phyloP scores from a whole-genome alignment of 805 yeast genomes.

The Priceomyces castillae region DNA sequence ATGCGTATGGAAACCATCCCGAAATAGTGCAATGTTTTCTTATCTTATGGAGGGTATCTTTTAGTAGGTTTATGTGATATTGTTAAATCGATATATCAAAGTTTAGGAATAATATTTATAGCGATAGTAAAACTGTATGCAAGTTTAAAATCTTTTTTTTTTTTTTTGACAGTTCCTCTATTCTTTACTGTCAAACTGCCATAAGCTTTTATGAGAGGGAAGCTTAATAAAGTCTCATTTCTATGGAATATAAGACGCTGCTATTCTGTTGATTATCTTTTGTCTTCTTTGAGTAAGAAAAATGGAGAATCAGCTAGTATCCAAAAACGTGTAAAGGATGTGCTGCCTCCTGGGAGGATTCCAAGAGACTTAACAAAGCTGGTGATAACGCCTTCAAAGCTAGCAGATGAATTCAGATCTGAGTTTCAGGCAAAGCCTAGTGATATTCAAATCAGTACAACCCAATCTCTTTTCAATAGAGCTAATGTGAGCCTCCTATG shows the following conservation, averaged over 20 bases:
- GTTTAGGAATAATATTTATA: no score
- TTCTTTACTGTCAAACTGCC: no score
- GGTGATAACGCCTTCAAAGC: conserved; percentile 22
- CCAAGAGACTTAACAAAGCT: conserved; percentile 7
- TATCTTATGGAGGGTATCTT: no score
- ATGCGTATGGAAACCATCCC: conserved; percentile 9
- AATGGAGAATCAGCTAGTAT: neutral
- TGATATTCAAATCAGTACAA: conserved; percentile 12
- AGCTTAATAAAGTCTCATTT: no score
- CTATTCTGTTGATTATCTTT: conserved; percentile 9
- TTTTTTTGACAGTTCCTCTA: no score
- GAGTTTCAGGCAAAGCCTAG: conserved; percentile 13
- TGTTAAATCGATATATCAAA: no score
- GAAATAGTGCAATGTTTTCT: no score
- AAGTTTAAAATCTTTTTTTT: no score
- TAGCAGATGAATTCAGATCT: conserved; percentile 20
- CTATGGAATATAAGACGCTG: neutral
- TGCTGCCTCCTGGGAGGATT: neutral
- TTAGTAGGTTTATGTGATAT: no score
- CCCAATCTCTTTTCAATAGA: conserved; percentile 41
- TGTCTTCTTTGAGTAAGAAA: conserved; percentile 1
- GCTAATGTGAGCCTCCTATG: conserved; percentile 54
- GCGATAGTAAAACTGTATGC: no score
- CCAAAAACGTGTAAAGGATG: neutral
- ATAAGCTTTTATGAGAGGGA: no score